Base-by-base conservation (phyloP, 2,329 filamentous ascomycete species). In the Paracoccidioides lutzii region DNA sequence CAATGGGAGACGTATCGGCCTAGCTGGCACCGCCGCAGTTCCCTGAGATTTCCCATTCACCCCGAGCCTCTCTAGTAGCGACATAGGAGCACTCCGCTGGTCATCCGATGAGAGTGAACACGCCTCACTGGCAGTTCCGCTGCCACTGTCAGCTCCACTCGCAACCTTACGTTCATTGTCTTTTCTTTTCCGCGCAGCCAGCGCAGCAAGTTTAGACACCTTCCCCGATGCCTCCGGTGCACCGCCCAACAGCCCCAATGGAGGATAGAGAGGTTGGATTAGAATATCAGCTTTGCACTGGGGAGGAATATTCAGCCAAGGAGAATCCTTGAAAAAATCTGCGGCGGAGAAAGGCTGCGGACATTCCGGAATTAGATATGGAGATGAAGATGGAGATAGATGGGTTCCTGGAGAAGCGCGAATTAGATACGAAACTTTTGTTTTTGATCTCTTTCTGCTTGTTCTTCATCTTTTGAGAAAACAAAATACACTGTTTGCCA, bases 131-230 rank as follows among this genome's bases (percentile, higher is more conserved):
- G 22, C 38, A 32, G 5, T n/a, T 32, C 12, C 8, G 48, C 30
- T 28, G n/a, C 30, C 46, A 38, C 49, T 32, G 49, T 4, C 14
- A n/a, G 9, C 38, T 50, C 33, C 56, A 35, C n/a, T 14, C 40
- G 62, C 44, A 4, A 61, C 62, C 50, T 69, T 74, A 62, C 80
- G 83, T 42, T 85, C 83, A 35, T 83, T 83, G 12, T 83, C 83
- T 69, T 90, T 95, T 71, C 88, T 90, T 68, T 90, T 90, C 33
- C 90, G 80, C 54, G 88, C 86, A 53, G 91, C 90, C 44, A 98
- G 75, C 50, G 89, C 89, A 63, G 95, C 91, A 48, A 98, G 76
- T 65, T 98, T 98, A 4, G 91, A 95, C 70, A 87, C 78, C 65
- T 90, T 93, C 3, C 81, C 78, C n/a, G 74, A 65, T 10, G 73